A percentile compares a stretch with the other conserved stretches of the same genome.
phyloP scores from a whole-genome alignment of 129 eudicot genomes.

The Tagetes erecta region DNA sequence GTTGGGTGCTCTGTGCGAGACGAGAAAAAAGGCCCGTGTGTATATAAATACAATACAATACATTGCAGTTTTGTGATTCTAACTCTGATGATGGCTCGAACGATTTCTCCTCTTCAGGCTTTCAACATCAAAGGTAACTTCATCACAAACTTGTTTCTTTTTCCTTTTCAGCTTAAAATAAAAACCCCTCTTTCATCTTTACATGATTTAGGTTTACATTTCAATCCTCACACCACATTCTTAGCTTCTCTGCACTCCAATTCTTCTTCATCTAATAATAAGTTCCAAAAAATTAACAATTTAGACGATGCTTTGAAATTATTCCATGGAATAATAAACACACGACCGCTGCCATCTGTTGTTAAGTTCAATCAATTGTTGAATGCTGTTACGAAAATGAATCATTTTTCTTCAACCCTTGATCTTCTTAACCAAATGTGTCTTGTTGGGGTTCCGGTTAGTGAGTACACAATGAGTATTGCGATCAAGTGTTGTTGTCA shows the following conservation, averaged over 20 bases:
- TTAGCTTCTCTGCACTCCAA: neutral
- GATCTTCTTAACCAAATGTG: slow-evolving; percentile 9
- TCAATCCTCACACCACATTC: neutral
- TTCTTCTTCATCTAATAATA: neutral
- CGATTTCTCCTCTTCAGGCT: too few relatives aligned
- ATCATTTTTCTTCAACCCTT: slow-evolving; percentile 1
- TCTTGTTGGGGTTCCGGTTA: neutral
- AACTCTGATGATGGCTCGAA: too few relatives aligned
- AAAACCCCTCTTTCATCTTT: neutral
- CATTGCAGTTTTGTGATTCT: too few relatives aligned
- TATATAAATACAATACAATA: too few relatives aligned
- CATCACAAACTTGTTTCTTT: neutral
- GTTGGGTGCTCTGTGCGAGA: too few relatives aligned
- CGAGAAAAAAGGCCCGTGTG: too few relatives aligned
- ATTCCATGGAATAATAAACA: slow-evolving; percentile 12
- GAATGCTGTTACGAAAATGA: neutral
- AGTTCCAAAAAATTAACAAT: neutral
- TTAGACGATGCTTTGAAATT: neutral
- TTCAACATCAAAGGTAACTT: neutral
- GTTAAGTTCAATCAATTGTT: neutral
- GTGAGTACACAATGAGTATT: neutral
- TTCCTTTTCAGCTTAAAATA: neutral
- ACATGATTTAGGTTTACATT: neutral
- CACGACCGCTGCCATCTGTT: slow-evolving; percentile 10
- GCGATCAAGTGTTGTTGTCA: slow-evolving; percentile 4